Conservation (phyloP, 192 early-diverging fungal genomes). For the Tieghemiomyces parasiticus region DNA sequence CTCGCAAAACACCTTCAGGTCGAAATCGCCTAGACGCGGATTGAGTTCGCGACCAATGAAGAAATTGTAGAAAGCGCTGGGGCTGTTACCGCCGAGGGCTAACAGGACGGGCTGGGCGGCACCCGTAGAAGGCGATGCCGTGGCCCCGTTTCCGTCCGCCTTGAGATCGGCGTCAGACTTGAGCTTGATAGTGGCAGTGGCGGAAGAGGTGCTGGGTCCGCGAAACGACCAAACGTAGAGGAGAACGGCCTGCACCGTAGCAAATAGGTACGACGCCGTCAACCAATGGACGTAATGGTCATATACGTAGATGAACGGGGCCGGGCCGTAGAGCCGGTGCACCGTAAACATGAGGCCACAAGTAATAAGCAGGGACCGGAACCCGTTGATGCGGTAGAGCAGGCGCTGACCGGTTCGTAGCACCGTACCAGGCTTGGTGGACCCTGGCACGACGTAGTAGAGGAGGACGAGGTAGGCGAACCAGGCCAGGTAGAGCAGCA, state of each 20-base stretch:
- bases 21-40: conserved; percentile 66
- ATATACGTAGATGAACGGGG: conserved; percentile 63
- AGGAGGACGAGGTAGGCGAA: conserved; percentile 47
- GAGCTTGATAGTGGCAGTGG: background rate
- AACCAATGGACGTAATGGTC: conserved; percentile 64
- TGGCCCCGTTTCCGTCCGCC: no score
- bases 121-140: no score
- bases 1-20: conserved; percentile 91
- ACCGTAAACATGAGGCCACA: conserved; percentile 23
- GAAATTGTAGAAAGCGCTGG: conserved; percentile 81
- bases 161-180: conserved; percentile 23
- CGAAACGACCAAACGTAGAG: conserved; percentile 67
- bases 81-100: conserved; percentile 81
- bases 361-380: conserved; percentile 42
- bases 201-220: background rate
- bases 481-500: conserved; percentile 47
- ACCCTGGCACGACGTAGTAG: conserved; percentile 55
- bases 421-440: conserved; percentile 39
- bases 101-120: conserved; percentile 38
- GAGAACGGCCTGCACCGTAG: conserved; percentile 43
- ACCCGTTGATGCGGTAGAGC: conserved; percentile 73
- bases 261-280: conserved; percentile 47
- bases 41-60: conserved; percentile 96
- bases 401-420: conserved; percentile 60
- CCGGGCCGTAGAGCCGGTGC: conserved; percentile 30